Base-by-base conservation (phyloP, 2,329 filamentous ascomycete genomes). In the Reticulascus tulasneorum region DNA sequence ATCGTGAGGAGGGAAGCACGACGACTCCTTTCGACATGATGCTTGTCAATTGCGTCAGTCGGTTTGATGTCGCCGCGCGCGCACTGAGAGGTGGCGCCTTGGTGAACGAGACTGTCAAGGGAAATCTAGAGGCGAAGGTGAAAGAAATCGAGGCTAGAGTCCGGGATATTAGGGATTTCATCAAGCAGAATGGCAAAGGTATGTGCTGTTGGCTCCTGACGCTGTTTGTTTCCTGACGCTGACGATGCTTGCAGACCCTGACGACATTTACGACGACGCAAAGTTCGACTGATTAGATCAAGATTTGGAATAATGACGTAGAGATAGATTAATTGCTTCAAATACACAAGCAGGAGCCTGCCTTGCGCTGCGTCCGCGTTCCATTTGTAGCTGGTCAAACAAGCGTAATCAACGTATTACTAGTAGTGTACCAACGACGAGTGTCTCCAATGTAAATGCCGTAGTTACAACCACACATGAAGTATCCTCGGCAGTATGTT, bases 21-120 rank as follows among this genome's bases (percentile, higher is more conserved):
- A 84, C 79, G 0, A 84, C 79, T 3, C 79, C 79, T 3, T 83
- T 84, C 47, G 75, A 83, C 48, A 84, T 84, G 79, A 78, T 83
- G 77, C 62, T 84, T 2, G 55, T 73, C 5, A 84, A 85, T 48
- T 48, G 61, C 15, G 75, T 79, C 2, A 79, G 70, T 13, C 62
- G 79, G 26, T 84, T 73, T 46, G 69, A 83, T 51, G 66, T 83
- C 15, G 75, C 74, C 0, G 63, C 69, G 42, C 57, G 67, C 9
- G 79, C 78, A 3, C 47, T 83, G 31, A 59, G 55, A 27, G 69
- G 66, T 2, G 77, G 59, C 0, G 62, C 68, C 1, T 58, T 56
- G 47, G 46, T 53, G 4, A 79, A 79, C 38, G 62, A 69, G 21
- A 63, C 63, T 42, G 62, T 79, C 1, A 60, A 56, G 37, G 35